Evolutionary conservation across 257 asterid species (phyloP).

Genomic region (Solanum megistacrolobum): DNA sequence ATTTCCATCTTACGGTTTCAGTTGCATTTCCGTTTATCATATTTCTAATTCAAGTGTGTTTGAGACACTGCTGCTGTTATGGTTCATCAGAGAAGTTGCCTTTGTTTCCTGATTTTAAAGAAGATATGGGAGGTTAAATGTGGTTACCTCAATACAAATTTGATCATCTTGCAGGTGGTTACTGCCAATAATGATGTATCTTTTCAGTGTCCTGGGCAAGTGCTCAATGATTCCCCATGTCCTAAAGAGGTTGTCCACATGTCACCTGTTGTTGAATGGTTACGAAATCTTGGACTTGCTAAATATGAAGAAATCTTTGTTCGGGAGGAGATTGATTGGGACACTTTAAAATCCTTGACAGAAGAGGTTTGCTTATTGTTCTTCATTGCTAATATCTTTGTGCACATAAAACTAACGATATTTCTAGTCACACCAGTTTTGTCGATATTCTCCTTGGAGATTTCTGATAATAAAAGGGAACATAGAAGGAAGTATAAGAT

Average conservation of each 20-base stretch:
- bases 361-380: constrained; percentile 59
- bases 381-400: background rate
- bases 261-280: constrained; percentile 64
- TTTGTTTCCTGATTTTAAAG: background rate
- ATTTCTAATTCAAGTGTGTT: background rate
- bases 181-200: constrained; percentile 20
- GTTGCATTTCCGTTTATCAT: background rate
- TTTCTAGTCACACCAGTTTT: background rate
- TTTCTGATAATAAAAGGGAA: background rate
- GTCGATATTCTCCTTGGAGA: background rate
- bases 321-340: constrained; percentile 83
- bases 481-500: background rate
- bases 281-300: constrained; percentile 59
- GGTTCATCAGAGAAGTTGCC: background rate
- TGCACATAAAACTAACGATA: background rate
- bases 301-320: constrained; percentile 70
- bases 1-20: background rate
- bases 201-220: constrained; percentile 52
- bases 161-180: constrained; percentile 36
- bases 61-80: background rate
- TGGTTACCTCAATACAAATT: background rate
- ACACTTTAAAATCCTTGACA: constrained; percentile 56
- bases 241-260: constrained; percentile 19
- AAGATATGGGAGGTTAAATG: background rate
- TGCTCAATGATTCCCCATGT: constrained; percentile 51